Evolutionary conservation across 1,284 basidiomycete genomes (phyloP).

Genomic region (Malassezia nana): DNA sequence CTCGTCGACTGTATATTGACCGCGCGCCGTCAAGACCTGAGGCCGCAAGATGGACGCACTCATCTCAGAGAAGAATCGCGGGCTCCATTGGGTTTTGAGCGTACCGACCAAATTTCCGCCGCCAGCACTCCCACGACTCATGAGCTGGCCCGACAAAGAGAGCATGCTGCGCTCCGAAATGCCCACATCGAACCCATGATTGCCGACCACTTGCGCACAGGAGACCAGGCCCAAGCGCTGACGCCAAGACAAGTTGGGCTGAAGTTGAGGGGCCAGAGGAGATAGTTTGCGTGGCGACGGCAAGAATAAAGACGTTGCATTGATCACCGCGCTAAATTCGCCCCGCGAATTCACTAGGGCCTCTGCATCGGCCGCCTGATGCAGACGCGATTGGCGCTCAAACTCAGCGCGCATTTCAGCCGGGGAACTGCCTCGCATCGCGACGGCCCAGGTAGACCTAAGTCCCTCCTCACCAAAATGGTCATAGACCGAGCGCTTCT

Average conservation of each 20-base stretch:
- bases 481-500: slow-evolving; percentile 68
- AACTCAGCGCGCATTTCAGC: slow-evolving; percentile 56
- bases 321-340: slow-evolving; percentile 42
- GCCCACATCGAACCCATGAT: slow-evolving; percentile 41
- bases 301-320: slow-evolving; percentile 40
- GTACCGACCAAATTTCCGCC: slow-evolving; percentile 56
- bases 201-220: slow-evolving; percentile 35
- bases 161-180: slow-evolving; percentile 22
- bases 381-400: slow-evolving; percentile 50
- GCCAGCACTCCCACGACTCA: slow-evolving; percentile 48
- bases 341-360: slow-evolving; percentile 54
- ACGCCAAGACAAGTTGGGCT: slow-evolving; percentile 54
- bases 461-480: slow-evolving; percentile 60
- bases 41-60: slow-evolving; percentile 51
- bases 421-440: slow-evolving; percentile 51
- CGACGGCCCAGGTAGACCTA: slow-evolving; percentile 51
- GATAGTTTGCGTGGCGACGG: slow-evolving; percentile 44
- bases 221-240: slow-evolving; percentile 28
- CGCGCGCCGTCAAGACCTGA: slow-evolving; percentile 49
- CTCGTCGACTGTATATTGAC: slow-evolving; percentile 51
- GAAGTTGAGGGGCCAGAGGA: slow-evolving; percentile 62
- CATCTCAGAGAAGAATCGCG: slow-evolving; percentile 51
- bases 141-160: slow-evolving; percentile 48
- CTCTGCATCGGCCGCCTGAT: slow-evolving; percentile 52
- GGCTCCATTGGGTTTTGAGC: slow-evolving; percentile 59